Percentiles rank a stretch among this genome's conserved stretches.
phyloP scores from a whole-genome alignment of 495 filamentous ascomycete genomes.

The Penicillium crystallinum region DNA sequence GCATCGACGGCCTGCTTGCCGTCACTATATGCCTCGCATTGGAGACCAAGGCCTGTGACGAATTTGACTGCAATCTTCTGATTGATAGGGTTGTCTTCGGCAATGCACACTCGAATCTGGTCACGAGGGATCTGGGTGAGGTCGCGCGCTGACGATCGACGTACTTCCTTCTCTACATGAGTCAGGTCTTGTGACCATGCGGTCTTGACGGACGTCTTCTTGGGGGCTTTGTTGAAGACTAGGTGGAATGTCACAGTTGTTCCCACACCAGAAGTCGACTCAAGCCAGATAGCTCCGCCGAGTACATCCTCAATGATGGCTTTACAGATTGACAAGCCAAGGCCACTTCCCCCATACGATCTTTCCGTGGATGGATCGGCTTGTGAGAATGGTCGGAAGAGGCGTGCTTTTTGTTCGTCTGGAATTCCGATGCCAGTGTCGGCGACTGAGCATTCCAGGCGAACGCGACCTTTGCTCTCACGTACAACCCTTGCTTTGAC shows the following conservation, averaged over 20 bases:
- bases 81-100: constrained; percentile 89
- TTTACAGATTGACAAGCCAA: constrained; percentile 91
- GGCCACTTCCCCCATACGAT: constrained; percentile 84
- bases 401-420: constrained; percentile 69
- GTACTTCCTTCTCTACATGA: constrained; percentile 22
- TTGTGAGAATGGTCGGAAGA: constrained; percentile 89
- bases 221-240: constrained; percentile 72
- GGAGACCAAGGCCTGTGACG: constrained; percentile 75
- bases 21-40: constrained; percentile 78
- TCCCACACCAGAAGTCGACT: constrained; percentile 67
- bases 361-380: constrained; percentile 81
- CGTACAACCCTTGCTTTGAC: constrained; percentile 65
- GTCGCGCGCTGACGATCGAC: constrained; percentile 42
- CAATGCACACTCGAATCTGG: constrained; percentile 78
- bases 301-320: constrained; percentile 90
- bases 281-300: constrained; percentile 74
- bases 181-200: constrained; percentile 50
- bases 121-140: constrained; percentile 68
- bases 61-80: constrained; percentile 89
- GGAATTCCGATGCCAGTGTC: constrained; percentile 91
- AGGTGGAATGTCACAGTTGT: constrained; percentile 85
- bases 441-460: constrained; percentile 75
- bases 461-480: constrained; percentile 64
- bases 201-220: constrained; percentile 49
- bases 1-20: constrained; percentile 83